A percentile compares a stretch with the other conserved stretches of the same genome.
phyloP scores from a whole-genome alignment of 805 yeast species.

The Wickerhamomyces alni region DNA sequence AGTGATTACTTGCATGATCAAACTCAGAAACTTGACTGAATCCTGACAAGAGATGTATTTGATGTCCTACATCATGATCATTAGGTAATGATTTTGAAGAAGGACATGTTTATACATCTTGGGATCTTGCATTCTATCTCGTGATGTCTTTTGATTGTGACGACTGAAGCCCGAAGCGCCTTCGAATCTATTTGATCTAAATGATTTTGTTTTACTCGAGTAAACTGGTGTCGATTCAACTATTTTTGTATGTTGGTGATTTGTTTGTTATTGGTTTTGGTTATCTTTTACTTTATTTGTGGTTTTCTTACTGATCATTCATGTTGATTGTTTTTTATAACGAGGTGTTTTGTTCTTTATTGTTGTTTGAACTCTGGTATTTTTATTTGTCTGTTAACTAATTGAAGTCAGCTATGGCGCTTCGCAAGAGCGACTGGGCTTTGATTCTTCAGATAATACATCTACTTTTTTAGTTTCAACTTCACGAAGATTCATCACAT shows the following conservation, averaged over 20 bases:
- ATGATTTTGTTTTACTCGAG: conserved; percentile 24
- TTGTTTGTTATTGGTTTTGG: not conserved
- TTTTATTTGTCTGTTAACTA: not conserved
- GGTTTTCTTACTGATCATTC: not conserved
- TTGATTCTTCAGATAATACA: too few relatives aligned
- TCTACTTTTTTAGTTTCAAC: too few relatives aligned
- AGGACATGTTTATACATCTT: conserved; percentile 5
- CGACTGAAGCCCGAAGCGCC: conserved; percentile 28
- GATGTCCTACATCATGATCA: conserved; percentile 2
- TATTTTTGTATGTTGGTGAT: not conserved
- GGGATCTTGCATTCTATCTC: not conserved
- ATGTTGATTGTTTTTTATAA: not conserved
- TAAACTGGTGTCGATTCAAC: not conserved
- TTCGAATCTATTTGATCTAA: conserved; percentile 25
- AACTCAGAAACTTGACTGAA: not conserved
- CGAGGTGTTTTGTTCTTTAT: not conserved
- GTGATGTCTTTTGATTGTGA: not conserved
- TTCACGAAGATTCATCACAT: too few relatives aligned
- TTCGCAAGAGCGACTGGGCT: not conserved
- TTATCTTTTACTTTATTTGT: not conserved
- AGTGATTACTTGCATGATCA: conserved; percentile 28
- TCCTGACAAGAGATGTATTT: not conserved
- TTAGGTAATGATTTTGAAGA: conserved; percentile 3
- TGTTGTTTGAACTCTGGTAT: not conserved
- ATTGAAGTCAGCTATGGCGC: not conserved